phyloP scores from a whole-genome alignment of 371 early-diverging fungal species.

The Dentiscutata heterogama region DNA sequence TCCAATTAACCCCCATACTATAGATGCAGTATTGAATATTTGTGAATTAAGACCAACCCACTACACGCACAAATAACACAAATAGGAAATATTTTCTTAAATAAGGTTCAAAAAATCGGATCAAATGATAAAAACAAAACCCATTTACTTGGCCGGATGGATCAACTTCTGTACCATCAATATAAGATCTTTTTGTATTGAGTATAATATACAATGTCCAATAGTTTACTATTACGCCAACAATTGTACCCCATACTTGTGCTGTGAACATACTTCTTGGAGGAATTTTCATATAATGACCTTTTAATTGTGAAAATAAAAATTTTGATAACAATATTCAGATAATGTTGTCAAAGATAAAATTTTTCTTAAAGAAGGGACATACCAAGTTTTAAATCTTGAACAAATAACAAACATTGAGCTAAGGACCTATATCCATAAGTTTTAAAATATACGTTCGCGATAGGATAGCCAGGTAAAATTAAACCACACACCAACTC shows the following conservation, averaged over 20 bases:
- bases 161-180: neutral
- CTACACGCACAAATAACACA: too few species aligned
- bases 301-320: slow-evolving; percentile 48
- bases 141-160: neutral
- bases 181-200: neutral
- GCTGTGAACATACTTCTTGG: slow-evolving; percentile 64
- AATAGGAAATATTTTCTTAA: too few species aligned
- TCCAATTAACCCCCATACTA: slow-evolving; percentile 61
- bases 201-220: neutral
- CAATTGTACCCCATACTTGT: slow-evolving; percentile 61
- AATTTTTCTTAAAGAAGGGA: slow-evolving; percentile 45
- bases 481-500: slow-evolving; percentile 69
- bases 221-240: slow-evolving; percentile 50
- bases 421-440: slow-evolving; percentile 65
- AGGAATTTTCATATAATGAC: slow-evolving; percentile 72
- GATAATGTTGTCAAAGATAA: neutral
- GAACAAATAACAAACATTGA: slow-evolving; percentile 62
- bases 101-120: too few species aligned
- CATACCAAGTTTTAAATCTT: slow-evolving; percentile 63
- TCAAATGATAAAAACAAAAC: too few species aligned
- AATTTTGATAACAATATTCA: slow-evolving; percentile 43
- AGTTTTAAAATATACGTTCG: slow-evolving; percentile 61
- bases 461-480: slow-evolving; percentile 63
- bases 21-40: slow-evolving; percentile 53
- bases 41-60: neutral